Conservation (phyloP, 78 protist genomes). For the Guillardia theta region DNA sequence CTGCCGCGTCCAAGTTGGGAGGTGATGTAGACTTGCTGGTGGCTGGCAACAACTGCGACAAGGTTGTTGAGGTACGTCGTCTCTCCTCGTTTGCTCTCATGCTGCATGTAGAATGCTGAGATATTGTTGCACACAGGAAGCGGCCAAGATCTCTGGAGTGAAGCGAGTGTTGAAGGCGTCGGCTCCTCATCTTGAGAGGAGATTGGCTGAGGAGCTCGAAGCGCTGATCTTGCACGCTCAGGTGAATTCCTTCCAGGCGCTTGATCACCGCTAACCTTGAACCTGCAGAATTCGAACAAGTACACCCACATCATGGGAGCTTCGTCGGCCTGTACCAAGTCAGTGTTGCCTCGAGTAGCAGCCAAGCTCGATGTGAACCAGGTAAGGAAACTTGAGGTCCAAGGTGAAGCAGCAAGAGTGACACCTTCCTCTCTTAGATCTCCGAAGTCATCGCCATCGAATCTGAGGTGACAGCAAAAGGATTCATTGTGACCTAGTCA, state of each 20-base stretch:
- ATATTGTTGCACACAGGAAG: neutral
- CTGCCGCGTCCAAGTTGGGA: neutral
- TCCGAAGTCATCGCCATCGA: constrained; percentile 62
- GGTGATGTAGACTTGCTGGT: neutral
- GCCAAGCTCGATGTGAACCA: constrained; percentile 78
- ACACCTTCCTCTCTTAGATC: neutral
- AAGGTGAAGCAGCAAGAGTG: neutral
- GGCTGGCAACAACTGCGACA: neutral
- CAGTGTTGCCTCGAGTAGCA: constrained; percentile 87
- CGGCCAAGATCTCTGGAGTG: constrained; percentile 77
- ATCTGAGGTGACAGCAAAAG: too few relatives aligned
- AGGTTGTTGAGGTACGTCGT: neutral
- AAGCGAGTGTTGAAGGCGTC: constrained; percentile 60
- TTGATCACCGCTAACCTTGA: constrained; percentile 47
- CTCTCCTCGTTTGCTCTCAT: constrained; percentile 60
- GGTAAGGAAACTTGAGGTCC: too few relatives aligned
- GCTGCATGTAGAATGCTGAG: constrained; percentile 58
- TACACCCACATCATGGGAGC: constrained; percentile 82
- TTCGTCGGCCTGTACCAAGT: constrained; percentile 80
- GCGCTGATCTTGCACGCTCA: constrained; percentile 54
- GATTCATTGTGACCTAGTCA: too few relatives aligned
- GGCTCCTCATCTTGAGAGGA: constrained; percentile 48
- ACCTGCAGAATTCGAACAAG: neutral
- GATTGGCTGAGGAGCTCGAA: constrained; percentile 80
- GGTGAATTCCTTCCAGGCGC: neutral